Evolutionary conservation across 2,329 filamentous ascomycete genomes (phyloP), one percentile per base, ranked within the genome.

Genomic region (Phyllosticta paracitricarpa): DNA sequence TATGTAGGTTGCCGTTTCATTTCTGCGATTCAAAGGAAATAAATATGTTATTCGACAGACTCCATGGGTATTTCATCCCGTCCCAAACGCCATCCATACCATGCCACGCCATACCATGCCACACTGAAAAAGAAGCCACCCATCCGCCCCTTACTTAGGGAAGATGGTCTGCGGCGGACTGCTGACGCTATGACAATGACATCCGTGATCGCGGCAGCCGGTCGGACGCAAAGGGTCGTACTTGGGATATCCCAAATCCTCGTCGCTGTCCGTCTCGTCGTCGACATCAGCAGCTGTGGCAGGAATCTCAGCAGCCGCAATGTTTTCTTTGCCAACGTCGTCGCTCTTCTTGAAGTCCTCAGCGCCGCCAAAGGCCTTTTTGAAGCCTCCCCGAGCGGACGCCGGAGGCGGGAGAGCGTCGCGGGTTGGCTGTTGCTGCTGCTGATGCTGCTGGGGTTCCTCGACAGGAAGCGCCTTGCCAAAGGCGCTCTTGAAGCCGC

Each of bases 401-500:
- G 7, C 26, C 25, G 56, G 56, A 25, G 35, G 28, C 4, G 22
- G 10, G 26, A 35, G 62, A 30, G 33, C 74, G 5, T 71, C 75
- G 19, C 76, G 71, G 0, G 75, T 73, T 24, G 79, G 25, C 7
- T 40, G 30, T 30, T 51, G 33, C 33, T 12, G 6, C 14, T 40
- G 33, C 33, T 40, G 7, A 2, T 40, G 10, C 33, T 9, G 33
- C 33, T 9, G 33, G 51, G 30, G 76, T 62, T 75, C 75, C 12
- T 69, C 69, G 4, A 71, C 69, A 4, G 26, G 66, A 64, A 26
- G 66, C 63, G 40, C 62, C 64, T 25, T 63, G 64, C 26, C 62
- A 19, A 61, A 89, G 1, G 88, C 88, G 68, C 85, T 88, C 75
- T 90, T 92, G 73, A 92, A 92, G 0, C 89, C 89, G 1, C 87